Base-by-base conservation (phyloP, 2,329 filamentous ascomycete genomes). In the Kalmusia sp. region DNA sequence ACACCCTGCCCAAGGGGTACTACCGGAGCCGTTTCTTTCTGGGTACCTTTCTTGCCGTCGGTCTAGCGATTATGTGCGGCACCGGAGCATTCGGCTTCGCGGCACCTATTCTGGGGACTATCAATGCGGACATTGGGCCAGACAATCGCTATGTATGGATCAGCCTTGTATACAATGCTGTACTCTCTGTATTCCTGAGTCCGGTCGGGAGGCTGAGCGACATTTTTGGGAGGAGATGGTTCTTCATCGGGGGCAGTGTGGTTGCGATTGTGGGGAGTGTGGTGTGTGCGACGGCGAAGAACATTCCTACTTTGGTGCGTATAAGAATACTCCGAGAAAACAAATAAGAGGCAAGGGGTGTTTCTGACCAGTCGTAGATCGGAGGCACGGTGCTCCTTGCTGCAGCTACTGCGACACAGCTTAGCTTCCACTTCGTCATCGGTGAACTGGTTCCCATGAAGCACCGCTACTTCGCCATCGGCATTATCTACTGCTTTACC, bases 1-100 rank as follows among this genome's bases (percentile, higher is more conserved):
- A 70, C 5, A 61, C 59, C 6, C 72, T 79, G 70, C 76, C 74
- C 0, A 41, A 50, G 17, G 74, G 76, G 9, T 78, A 78, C 61
- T 78, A 71, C 55, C 54, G 51, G 9, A 77, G 73, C 34, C 59
- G 66, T 4, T 69, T 71, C 43, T 78, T 78, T 46, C 57, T 78
- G 19, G 73, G 76, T 5, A 78, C 76, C 3, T 61, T 77, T 2
- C 50, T 61, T 7, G 59, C 52, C 2, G 53, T 59, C 28, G 54
- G 57, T 3, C 35, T 55, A 14, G 55, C 54, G 30, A 25, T 59
- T 2, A 50, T 54, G 54, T n/a, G n/a, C n/a, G n/a, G n/a, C n/a
- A 58, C 57, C 2, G 57, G 44, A 27, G 57, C 51, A 24, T 60
- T 58, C 35, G 54, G 51, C 7, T 43, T 60, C 22, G 40, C 55